phyloP scores from a whole-genome alignment of 805 yeast species.

The Lipomyces anomalus region DNA sequence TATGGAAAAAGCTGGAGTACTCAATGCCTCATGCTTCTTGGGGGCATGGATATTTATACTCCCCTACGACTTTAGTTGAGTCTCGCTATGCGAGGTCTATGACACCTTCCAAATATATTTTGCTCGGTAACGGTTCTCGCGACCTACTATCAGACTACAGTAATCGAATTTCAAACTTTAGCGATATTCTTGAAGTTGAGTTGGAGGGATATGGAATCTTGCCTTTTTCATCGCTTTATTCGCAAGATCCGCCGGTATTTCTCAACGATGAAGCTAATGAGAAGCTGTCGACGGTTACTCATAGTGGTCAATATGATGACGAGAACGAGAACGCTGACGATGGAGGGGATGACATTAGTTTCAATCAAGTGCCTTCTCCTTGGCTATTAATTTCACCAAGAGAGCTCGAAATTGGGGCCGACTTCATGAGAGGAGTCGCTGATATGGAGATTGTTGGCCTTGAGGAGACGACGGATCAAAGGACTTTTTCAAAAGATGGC shows the following conservation, averaged over 20 bases:
- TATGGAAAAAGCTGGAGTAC: slow-evolving; percentile 8
- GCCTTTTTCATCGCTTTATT: background rate
- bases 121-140: slow-evolving; percentile 5
- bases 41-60: background rate
- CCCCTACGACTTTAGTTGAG: background rate
- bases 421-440: background rate
- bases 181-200: slow-evolving; percentile 8
- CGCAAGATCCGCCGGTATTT: background rate
- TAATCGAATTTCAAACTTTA: slow-evolving; percentile 9
- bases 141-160: slow-evolving; percentile 9
- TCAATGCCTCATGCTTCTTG: background rate
- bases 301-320: background rate
- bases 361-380: background rate
- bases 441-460: background rate
- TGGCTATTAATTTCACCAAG: background rate
- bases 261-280: background rate
- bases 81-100: too few relatives aligned
- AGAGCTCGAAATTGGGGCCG: background rate
- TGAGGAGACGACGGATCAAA: background rate
- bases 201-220: slow-evolving; percentile 9
- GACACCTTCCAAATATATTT: background rate
- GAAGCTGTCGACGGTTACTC: background rate
- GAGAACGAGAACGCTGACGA: background rate
- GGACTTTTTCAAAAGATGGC: background rate
- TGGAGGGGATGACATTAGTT: background rate